These are phyloP conservation scores for Alectoria sarmentosa DNA, from an alignment of 495 filamentous ascomycete species.

Conservation along the genomic window DNA sequence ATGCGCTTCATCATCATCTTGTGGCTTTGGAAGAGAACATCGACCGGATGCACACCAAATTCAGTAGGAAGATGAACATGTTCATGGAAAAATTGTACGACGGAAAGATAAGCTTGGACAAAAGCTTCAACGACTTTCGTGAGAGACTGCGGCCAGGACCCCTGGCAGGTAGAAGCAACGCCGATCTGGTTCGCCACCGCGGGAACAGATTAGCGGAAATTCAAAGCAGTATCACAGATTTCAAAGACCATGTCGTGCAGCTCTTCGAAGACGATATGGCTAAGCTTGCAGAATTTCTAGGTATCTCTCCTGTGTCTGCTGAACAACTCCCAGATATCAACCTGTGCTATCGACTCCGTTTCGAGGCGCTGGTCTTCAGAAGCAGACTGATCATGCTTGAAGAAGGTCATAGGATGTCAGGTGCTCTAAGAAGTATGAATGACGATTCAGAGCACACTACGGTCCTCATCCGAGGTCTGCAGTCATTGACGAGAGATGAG, in stretches of 20 bases:
- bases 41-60: conserved; percentile 19
- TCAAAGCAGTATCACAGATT: conserved; percentile 10
- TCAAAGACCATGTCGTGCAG: conserved; percentile 18
- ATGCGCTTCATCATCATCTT: conserved; percentile 19
- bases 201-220: conserved; percentile 18
- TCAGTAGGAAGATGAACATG: conserved; percentile 17
- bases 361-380: conserved; percentile 19
- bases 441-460: conserved; percentile 15
- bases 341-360: conserved; percentile 16
- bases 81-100: conserved; percentile 16
- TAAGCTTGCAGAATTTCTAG: conserved; percentile 10
- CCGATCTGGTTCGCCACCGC: conserved; percentile 14
- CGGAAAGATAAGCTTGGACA: conserved; percentile 8
- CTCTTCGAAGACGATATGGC: conserved; percentile 20
- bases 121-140: conserved; percentile 15
- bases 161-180: conserved; percentile 20
- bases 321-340: conserved; percentile 4
- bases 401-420: conserved; percentile 19
- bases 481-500: conserved; percentile 4
- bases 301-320: not conserved
- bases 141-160: conserved; percentile 19
- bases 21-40: conserved; percentile 11
- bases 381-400: conserved; percentile 20
- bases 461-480: conserved; percentile 14
- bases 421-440: not conserved